Conservation (phyloP, 2,329 filamentous ascomycete genomes). For the Penicillium sp. region DNA sequence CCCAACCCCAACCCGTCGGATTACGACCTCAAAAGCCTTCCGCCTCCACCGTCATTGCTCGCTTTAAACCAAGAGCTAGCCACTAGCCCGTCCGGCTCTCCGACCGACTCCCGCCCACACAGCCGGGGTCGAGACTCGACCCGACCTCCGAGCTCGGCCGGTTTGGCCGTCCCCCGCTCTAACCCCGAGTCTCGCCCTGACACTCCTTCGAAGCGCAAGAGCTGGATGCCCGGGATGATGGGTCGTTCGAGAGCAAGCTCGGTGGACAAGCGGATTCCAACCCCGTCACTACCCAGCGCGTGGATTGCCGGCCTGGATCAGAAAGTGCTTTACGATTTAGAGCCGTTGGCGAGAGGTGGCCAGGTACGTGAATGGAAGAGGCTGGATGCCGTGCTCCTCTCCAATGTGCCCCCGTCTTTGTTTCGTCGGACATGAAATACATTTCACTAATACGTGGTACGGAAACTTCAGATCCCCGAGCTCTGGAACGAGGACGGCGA, state of each 20-base stretch:
- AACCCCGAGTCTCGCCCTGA: constrained; percentile 30
- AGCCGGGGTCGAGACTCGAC: constrained; percentile 35
- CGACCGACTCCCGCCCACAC: constrained; percentile 29
- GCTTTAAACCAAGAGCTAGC: constrained; percentile 34
- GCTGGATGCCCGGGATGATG: constrained; percentile 41
- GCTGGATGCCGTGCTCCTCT: not conserved
- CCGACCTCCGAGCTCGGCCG: constrained; percentile 30
- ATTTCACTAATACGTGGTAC: not conserved
- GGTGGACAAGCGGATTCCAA: constrained; percentile 23
- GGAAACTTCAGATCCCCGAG: constrained; percentile 44
- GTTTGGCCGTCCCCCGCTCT: constrained; percentile 29
- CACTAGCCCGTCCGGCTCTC: constrained; percentile 27
- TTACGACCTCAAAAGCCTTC: constrained; percentile 27
- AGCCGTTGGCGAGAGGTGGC: constrained; percentile 46
- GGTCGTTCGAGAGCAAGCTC: constrained; percentile 33
- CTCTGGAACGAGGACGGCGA: constrained; percentile 60
- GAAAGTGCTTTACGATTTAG: constrained; percentile 51
- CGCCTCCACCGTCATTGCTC: constrained; percentile 38
- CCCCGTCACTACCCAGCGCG: constrained; percentile 39
- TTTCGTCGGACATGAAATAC: no score
- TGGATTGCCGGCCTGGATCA: constrained; percentile 56
- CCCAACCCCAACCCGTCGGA: constrained; percentile 22
- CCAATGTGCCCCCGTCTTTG: no score
- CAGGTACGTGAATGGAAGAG: constrained; percentile 37
- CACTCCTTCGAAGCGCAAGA: constrained; percentile 37